phyloP scores from a whole-genome alignment of 2,329 filamentous ascomycete genomes.

The Microdochium paspali region DNA sequence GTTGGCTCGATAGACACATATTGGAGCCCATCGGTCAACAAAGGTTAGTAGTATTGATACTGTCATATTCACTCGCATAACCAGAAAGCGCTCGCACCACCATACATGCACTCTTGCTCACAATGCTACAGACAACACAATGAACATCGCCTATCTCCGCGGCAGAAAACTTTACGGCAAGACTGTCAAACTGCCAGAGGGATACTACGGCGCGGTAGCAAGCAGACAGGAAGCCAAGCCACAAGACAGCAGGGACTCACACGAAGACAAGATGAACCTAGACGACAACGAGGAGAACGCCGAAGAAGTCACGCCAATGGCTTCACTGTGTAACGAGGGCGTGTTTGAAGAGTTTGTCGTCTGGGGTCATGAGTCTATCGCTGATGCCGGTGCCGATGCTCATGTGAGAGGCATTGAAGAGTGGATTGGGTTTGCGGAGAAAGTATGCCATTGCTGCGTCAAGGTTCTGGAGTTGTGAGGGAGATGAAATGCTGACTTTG shows the following conservation, averaged over 20 bases:
- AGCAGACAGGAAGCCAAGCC: slow-evolving; percentile 28
- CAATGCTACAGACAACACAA: slow-evolving; percentile 32
- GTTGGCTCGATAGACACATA: slow-evolving; percentile 55
- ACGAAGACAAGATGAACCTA: slow-evolving; percentile 15
- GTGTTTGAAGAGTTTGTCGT: slow-evolving; percentile 67
- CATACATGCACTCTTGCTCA: slow-evolving; percentile 6
- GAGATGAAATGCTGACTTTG: slow-evolving; percentile 6
- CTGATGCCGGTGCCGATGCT: slow-evolving; percentile 52
- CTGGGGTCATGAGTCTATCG: slow-evolving; percentile 72
- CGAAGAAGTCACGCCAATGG: slow-evolving; percentile 36
- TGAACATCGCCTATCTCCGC: slow-evolving; percentile 57
- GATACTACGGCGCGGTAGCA: slow-evolving; percentile 58
- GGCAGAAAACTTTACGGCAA: slow-evolving; percentile 71
- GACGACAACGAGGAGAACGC: slow-evolving; percentile 33
- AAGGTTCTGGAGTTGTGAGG: background rate
- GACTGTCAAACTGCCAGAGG: slow-evolving; percentile 55
- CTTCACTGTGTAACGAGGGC: slow-evolving; percentile 52
- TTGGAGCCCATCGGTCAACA: slow-evolving; percentile 53
- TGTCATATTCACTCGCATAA: too few species aligned
- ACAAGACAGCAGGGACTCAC: slow-evolving; percentile 16
- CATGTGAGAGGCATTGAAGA: slow-evolving; percentile 71
- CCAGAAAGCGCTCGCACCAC: slow-evolving; percentile 1
- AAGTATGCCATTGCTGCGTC: slow-evolving; percentile 35
- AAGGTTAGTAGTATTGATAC: slow-evolving; percentile 39
- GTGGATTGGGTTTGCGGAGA: slow-evolving; percentile 67